Base-by-base conservation (phyloP, 768 basidiomycete species). In the Boletus tomentosulus region DNA sequence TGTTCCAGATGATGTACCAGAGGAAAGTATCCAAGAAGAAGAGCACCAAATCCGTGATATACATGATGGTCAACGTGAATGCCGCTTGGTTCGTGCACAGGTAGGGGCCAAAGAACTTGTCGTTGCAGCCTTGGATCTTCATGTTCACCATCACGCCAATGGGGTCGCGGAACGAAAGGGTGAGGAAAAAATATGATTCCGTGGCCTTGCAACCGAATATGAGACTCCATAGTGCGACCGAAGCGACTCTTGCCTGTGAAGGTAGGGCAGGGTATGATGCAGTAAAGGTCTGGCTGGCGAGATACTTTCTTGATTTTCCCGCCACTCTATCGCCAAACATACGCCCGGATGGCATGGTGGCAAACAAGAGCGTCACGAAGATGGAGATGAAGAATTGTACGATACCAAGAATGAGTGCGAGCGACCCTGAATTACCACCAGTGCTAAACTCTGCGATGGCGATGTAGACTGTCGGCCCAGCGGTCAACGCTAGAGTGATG, bases 1-100 rank as follows among this genome's bases (percentile, higher is more conserved):
- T 95, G 71, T 98, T 98, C 96, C 96, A 98, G 67, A 98, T 98
- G 74, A 98, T 95, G 68, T 95, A 99, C 97, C 97, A 99, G 30
- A 99, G 74, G 87, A 98, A 99, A 7, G 97, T 99, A 75, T 99
- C 97, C 72, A 99, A 78, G 83, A 98, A 99, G 82, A 92, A 99
- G 43, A 99, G 82, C 48, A 88, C 84, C 45, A 99, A 75, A 67
- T 98, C 97, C 96, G 98, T 98, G 77, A 97, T 76, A 68, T 94
- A 98, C 96, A 98, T 99, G 77, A 98, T 89, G 51, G 97, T 84
- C 66, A 99, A 73, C 9, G 96, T 88, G 73, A 98, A 98, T 4
- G 90, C 91, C 2, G 94, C 90, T 61, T 99, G 97, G 69, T 98
- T 95, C 46, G 77, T 75, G 74, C 97, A 99, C 15, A 99, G 81